phyloP scores from a whole-genome alignment of 2,329 filamentous ascomycete genomes.

The Alternaria longipes region DNA sequence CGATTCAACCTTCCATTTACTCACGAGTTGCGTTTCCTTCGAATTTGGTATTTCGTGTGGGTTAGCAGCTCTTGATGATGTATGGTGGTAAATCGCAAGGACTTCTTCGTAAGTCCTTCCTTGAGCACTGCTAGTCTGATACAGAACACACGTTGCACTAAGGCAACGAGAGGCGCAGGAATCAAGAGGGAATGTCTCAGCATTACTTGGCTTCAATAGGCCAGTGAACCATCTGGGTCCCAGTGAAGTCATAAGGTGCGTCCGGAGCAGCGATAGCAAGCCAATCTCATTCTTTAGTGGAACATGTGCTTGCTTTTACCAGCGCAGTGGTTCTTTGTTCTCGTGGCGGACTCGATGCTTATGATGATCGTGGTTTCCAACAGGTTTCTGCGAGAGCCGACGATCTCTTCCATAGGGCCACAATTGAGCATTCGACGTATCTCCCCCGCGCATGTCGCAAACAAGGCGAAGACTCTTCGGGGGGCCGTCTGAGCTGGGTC shows the following conservation, averaged over 20 bases:
- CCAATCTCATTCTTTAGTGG: conserved; percentile 4
- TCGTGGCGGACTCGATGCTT: neutral
- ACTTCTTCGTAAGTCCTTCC: neutral
- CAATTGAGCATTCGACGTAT: neutral
- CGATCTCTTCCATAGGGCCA: neutral
- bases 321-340: conserved; percentile 6
- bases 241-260: conserved; percentile 6
- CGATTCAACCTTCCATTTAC: neutral
- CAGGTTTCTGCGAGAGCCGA: neutral
- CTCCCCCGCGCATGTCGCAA: neutral
- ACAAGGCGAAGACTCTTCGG: neutral
- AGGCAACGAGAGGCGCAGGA: neutral
- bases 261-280: conserved; percentile 1
- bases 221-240: conserved; percentile 5
- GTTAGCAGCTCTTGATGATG: neutral
- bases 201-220: neutral
- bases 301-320: conserved; percentile 3
- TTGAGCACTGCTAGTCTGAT: neutral
- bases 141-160: conserved; percentile 4
- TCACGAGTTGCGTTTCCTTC: neutral
- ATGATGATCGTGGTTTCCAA: neutral
- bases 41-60: neutral
- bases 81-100: neutral
- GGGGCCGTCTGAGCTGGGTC: neutral
- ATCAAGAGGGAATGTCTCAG: conserved; percentile 6